Percentiles rank a stretch among this genome's conserved stretches.
Evolutionary conservation across 768 basidiomycete genomes (phyloP).

Genomic region (Suillus plorans): DNA sequence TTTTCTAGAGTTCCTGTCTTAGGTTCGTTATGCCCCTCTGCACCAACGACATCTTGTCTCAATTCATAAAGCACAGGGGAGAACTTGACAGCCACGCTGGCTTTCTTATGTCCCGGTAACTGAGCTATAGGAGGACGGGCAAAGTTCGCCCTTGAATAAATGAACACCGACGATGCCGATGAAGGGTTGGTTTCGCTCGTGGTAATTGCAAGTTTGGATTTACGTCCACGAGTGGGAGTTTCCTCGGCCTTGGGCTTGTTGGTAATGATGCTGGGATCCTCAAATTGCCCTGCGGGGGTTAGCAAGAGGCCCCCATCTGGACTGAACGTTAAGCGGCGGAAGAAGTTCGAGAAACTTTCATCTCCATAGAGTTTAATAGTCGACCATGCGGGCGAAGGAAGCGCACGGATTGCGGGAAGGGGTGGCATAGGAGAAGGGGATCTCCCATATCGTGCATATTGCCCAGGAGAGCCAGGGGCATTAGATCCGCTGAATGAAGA

Average conservation of each 20-base stretch:
- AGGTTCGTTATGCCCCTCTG: constrained; percentile 37
- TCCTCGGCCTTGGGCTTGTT: constrained; percentile 34
- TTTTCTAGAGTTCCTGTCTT: constrained; percentile 67
- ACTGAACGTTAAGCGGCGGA: constrained; percentile 89
- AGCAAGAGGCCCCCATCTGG: constrained; percentile 92
- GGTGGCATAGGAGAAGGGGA: constrained; percentile 91
- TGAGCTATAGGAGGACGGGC: constrained; percentile 91
- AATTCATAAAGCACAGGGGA: constrained; percentile 92
- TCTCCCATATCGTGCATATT: constrained; percentile 65
- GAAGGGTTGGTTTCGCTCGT: constrained; percentile 36
- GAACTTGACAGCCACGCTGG: constrained; percentile 91
- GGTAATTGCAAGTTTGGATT: constrained; percentile 43
- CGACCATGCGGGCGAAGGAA: constrained; percentile 61
- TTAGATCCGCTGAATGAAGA: constrained; percentile 79
- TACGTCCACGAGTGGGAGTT: constrained; percentile 58
- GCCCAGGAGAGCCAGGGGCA: constrained; percentile 68
- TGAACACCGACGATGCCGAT: constrained; percentile 75
- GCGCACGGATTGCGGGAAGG: constrained; percentile 85
- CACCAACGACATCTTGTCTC: constrained; percentile 52
- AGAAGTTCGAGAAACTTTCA: constrained; percentile 94
- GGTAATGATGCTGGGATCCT: constrained; percentile 70
- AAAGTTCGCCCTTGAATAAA: constrained; percentile 95
- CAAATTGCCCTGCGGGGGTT: constrained; percentile 96
- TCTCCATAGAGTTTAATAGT: constrained; percentile 89
- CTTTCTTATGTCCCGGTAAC: constrained; percentile 94